These are phyloP conservation scores for Bonia amplexicaulis DNA, from an alignment of 176 grass and related monocot genomes.

Conservation along the genomic window DNA sequence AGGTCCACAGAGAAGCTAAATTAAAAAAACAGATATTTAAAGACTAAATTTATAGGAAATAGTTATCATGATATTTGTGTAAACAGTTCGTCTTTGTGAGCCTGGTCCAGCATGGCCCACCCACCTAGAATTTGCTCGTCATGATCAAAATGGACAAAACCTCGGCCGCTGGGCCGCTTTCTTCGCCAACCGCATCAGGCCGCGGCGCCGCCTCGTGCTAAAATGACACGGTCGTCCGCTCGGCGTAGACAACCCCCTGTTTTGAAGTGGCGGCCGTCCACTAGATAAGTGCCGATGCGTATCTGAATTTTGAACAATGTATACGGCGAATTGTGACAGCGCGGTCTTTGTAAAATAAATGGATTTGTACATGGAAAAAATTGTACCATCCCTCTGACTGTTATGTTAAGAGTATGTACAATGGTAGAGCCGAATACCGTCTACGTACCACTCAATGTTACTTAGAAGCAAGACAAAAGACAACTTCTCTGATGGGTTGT, in stretches of 20 bases:
- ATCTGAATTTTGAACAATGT: not conserved
- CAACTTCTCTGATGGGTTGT: no score
- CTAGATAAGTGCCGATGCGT: not conserved
- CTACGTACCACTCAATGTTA: no score
- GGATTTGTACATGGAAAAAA: not conserved
- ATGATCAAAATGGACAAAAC: not conserved
- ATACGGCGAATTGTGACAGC: not conserved
- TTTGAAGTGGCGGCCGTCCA: not conserved
- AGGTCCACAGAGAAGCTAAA: fast-evolving
- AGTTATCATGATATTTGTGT: no score
- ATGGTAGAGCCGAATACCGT: no score
- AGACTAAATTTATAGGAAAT: no score
- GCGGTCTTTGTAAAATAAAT: not conserved
- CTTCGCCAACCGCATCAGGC: not conserved
- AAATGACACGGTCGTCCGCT: not conserved
- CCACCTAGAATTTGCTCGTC: not conserved
- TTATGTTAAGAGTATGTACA: not conserved
- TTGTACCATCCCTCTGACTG: not conserved
- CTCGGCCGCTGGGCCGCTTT: not conserved
- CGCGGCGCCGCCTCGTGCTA: not conserved
- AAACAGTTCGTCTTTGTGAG: no score
- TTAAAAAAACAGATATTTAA: no score
- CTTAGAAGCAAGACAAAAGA: no score
- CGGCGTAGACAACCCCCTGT: not conserved
- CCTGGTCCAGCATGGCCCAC: not conserved